These are phyloP conservation scores for Cladosporium halotolerans DNA, from an alignment of 2,329 filamentous ascomycete genomes.

Conservation along the genomic window DNA sequence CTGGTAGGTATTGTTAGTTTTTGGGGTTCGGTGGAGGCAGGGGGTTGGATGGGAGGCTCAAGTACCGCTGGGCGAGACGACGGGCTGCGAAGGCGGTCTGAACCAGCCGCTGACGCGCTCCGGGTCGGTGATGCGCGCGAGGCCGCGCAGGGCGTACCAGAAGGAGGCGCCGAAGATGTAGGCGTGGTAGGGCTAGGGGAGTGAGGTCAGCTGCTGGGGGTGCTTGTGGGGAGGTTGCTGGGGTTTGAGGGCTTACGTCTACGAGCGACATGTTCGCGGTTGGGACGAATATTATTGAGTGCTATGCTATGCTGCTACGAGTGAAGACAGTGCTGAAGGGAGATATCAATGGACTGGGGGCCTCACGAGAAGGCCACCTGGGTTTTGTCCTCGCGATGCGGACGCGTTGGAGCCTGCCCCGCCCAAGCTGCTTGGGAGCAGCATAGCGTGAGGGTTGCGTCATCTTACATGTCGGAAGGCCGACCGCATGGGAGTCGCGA, in stretches of 20 bases:
- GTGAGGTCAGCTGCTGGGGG: not conserved
- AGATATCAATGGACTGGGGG: too few species aligned
- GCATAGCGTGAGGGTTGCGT: not conserved
- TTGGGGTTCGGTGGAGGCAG: not conserved
- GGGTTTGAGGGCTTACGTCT: slow-evolving; percentile 12
- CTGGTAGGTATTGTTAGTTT: slow-evolving; percentile 14
- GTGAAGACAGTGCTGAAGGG: too few species aligned
- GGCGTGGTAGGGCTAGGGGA: slow-evolving; percentile 19
- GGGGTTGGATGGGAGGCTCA: not conserved
- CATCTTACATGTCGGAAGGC: not conserved
- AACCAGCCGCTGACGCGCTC: slow-evolving; percentile 31
- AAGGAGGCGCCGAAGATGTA: slow-evolving; percentile 28
- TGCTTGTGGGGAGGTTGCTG: not conserved
- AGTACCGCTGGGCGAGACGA: slow-evolving; percentile 22
- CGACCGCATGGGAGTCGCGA: not conserved
- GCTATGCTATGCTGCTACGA: too few species aligned
- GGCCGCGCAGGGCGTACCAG: slow-evolving; percentile 31
- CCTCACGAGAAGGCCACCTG: not conserved
- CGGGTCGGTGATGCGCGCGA: slow-evolving; percentile 29
- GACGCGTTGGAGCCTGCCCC: not conserved
- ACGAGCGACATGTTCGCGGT: slow-evolving; percentile 15
- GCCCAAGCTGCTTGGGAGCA: not conserved
- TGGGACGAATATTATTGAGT: too few species aligned
- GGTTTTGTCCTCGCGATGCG: not conserved
- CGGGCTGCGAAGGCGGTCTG: slow-evolving; percentile 24